Percentiles rank a stretch among this genome's conserved stretches.
phyloP scores from a whole-genome alignment of 2,329 filamentous ascomycete species.

The Xylariaceae sp. region DNA sequence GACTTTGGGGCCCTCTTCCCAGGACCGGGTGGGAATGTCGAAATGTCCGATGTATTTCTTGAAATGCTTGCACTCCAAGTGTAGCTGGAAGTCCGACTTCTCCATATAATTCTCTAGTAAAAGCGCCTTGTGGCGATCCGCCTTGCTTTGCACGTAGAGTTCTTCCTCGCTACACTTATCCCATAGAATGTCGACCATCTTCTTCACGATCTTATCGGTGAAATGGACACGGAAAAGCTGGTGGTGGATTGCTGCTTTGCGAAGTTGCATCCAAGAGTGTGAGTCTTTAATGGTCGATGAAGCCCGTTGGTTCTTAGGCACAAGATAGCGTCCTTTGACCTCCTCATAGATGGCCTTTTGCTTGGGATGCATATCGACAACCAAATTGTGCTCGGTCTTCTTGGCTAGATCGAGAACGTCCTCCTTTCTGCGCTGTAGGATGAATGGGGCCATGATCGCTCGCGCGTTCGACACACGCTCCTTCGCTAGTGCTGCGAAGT shows the following conservation, averaged over 20 bases:
- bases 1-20: constrained; percentile 81
- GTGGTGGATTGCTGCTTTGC: constrained; percentile 91
- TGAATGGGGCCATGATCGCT: constrained; percentile 93
- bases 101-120: constrained; percentile 62
- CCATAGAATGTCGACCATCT: constrained; percentile 80
- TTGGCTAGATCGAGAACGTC: constrained; percentile 87
- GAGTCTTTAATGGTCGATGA: constrained; percentile 60
- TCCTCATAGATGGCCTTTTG: constrained; percentile 78
- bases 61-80: constrained; percentile 69
- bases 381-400: constrained; percentile 79
- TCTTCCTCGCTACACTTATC: constrained; percentile 67
- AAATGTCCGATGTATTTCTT: constrained; percentile 57
- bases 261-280: constrained; percentile 86
- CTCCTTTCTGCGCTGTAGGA: constrained; percentile 90
- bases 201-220: constrained; percentile 72
- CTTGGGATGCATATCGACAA: constrained; percentile 76
- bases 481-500: constrained; percentile 83
- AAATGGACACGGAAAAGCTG: constrained; percentile 86
- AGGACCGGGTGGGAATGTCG: constrained; percentile 60
- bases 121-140: constrained; percentile 58
- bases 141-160: constrained; percentile 47
- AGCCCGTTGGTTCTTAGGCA: constrained; percentile 65
- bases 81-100: constrained; percentile 70
- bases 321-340: constrained; percentile 68
- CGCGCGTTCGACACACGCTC: constrained; percentile 87